phyloP scores from a whole-genome alignment of 257 asterid genomes.

The Solanum clarkiae region DNA sequence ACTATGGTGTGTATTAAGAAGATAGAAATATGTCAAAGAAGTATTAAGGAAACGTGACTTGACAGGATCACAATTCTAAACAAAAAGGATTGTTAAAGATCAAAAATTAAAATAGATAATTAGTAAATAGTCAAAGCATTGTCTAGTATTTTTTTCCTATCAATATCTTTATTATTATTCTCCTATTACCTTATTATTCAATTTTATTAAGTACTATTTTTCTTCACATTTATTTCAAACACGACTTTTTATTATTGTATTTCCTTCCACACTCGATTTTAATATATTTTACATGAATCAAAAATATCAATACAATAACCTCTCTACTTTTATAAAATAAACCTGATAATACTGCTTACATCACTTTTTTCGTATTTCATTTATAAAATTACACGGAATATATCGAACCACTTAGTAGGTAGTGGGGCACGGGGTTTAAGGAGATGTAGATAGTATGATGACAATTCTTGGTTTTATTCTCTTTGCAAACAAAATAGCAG shows the following conservation, averaged over 20 bases:
- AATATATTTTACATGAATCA: not conserved
- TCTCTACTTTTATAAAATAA: fast-evolving
- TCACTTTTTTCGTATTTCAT: fast-evolving
- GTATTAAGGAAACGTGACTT: too few relatives aligned
- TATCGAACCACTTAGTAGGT: not conserved
- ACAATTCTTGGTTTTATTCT: not conserved
- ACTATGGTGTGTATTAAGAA: too few relatives aligned
- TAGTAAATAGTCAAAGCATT: not conserved
- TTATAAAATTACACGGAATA: not conserved
- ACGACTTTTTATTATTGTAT: not conserved
- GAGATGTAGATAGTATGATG: not conserved
- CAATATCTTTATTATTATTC: not conserved
- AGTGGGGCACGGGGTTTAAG: conserved; percentile 14
- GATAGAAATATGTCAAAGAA: too few relatives aligned
- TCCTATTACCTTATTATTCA: not conserved
- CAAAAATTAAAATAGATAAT: not conserved
- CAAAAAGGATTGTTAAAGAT: too few relatives aligned
- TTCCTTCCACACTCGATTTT: not conserved
- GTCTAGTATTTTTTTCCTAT: not conserved
- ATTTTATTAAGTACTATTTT: not conserved
- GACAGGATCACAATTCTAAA: too few relatives aligned
- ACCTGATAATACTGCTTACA: not conserved
- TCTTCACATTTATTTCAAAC: not conserved
- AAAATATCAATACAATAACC: not conserved
- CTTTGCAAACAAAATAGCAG: not conserved